Conservation (phyloP, 2,329 filamentous ascomycete genomes). For the Cylindrodendrum hubeiense region DNA sequence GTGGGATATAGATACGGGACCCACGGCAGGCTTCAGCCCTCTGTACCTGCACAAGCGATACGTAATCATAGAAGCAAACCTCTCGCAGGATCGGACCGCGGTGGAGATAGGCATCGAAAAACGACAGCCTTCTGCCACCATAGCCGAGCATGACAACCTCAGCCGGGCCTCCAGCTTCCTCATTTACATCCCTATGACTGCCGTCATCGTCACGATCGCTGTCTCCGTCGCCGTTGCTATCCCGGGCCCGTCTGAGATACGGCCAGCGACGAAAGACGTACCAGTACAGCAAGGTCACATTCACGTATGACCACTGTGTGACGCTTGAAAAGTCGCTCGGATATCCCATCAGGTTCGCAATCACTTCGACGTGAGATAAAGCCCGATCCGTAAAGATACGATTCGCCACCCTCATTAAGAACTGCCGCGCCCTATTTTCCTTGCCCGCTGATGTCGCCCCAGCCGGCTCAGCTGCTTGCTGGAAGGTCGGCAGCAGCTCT, state of each 20-base stretch:
- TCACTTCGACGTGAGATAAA: too few species aligned
- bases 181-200: too few species aligned
- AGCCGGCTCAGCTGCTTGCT: too few species aligned
- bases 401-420: not conserved
- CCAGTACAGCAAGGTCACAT: not conserved
- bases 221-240: not conserved
- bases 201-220: not conserved
- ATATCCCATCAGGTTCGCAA: too few species aligned
- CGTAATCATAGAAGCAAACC: slow-evolving; percentile 18
- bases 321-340: not conserved
- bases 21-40: too few species aligned
- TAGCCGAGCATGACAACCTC: slow-evolving; percentile 5
- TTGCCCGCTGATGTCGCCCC: too few species aligned
- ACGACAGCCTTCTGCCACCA: slow-evolving; percentile 5
- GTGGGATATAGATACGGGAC: too few species aligned
- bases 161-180: not conserved
- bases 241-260: too few species aligned
- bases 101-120: slow-evolving; percentile 16
- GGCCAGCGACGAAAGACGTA: not conserved
- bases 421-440: too few species aligned
- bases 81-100: slow-evolving; percentile 4
- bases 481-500: not conserved
- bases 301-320: not conserved
- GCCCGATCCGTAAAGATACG: too few species aligned
- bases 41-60: slow-evolving; percentile 18